Evolutionary conservation across 2,329 filamentous ascomycete species (phyloP), one percentile per base, ranked within the genome.

Genomic region (Aspergillus alliaceus): DNA sequence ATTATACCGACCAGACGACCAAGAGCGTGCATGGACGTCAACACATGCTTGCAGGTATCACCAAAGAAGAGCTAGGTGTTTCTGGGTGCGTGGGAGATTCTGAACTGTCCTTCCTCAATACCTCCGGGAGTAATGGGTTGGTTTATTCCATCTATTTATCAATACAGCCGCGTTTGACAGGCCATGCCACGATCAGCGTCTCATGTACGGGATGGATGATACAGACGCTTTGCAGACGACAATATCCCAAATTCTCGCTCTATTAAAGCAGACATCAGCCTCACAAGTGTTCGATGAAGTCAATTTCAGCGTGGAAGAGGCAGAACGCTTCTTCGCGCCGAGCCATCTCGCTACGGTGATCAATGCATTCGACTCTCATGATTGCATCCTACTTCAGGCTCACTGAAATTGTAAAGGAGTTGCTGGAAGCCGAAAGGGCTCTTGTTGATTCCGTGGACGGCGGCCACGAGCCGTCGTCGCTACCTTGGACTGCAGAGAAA

Each of bases 341-440:
- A 6, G 3, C 1, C 18, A 39, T 39, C 1, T 39, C 9, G 20
- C 35, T 39, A 4, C 12, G 3, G 18, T 39, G 18, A 4, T 39
- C 35, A 39, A 11, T 11, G n/a, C 35, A 2, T 39, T 39, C 35
- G n/a, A 29, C 14, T 27, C 42, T 49, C 7, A 54, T 54, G 44
- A 15, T 54, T 25, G 22, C 52, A 9, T 49, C 52, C 8, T 54
- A 54, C 42, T 54, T 54, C 25, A 42, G 52, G 20, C 42, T 54
- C 15, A 31, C 7, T 12, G 6, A 32, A 4, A 25, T 49, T 6
- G 29, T n/a, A 25, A 29, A 40, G n/a, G 14, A 20, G 14, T 32
- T 37, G 9, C 18, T 40, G 4, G 8, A 49, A 29, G 12, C 6
- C 3, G 14, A 20, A 3, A 18, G 24, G 6, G 32, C 27, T 49